Base-by-base conservation (phyloP, 495 filamentous ascomycete species). In the Hypoxylon intermedium region DNA sequence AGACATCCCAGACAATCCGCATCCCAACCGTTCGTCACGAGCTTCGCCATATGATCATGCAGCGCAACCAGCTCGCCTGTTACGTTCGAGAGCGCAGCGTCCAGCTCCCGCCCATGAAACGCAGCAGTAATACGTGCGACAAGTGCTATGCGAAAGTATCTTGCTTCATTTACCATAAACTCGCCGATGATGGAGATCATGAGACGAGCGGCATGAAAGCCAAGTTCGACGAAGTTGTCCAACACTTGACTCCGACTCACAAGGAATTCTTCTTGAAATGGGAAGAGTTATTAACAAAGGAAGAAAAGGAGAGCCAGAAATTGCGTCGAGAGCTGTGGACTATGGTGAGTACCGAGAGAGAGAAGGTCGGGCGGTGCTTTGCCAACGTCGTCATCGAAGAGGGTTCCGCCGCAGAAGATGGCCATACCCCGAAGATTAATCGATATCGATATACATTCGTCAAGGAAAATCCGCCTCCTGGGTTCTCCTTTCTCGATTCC, bases 81-180 rank as follows among this genome's bases (percentile, higher is more conserved):
- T 93, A 89, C 71, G 82, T 96, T 24, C 86, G 89, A n/a, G 86
- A 92, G 51, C 84, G 90, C 38, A 83, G 86, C 48, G 82, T 89
- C 31, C 77, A 80, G 58, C 82, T 98, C 24, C 94, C 94, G 18
- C 84, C 87, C 2, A 93, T 98, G 91, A 79, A 93, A 49, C 88
- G 86, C 72, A 89, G 86, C 65, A 78, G 87, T 36, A 84, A 88
- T 67, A 79, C 86, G 24, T 98, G 94, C 67, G 84, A 77, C 16
- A 87, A 82, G 53, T 98, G 94, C 68, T 98, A 96, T 72, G 91
- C 91, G 1, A 90, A 91, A 72, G 84, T 85, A 2, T 76, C 92
- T 13, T 98, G 94, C 68, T 94, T 97, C 67, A 85, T 95, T 46
- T 98, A 97, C 66, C 92, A 98, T 71, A 94, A 90, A 59, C 84